These are phyloP conservation scores for Cryptococcus sp. DNA, from an alignment of 1,284 basidiomycete genomes.

Conservation along the genomic window DNA sequence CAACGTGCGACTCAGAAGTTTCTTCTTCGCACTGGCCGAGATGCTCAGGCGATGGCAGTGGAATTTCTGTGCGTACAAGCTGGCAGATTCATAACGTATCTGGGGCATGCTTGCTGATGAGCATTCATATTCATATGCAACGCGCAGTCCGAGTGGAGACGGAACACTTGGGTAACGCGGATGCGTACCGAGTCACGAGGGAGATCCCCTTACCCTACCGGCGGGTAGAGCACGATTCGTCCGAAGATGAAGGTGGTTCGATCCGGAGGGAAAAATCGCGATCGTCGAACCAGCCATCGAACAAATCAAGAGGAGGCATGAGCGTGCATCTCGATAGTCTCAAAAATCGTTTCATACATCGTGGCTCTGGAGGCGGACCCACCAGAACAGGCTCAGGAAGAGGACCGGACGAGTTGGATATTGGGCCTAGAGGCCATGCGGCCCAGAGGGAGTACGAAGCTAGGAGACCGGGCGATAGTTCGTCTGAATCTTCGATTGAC, in stretches of 20 bases:
- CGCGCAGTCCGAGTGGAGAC: constrained; percentile 54
- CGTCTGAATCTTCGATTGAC: no score
- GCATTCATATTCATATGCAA: neutral
- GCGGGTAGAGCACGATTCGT: constrained; percentile 25
- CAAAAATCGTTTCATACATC: neutral
- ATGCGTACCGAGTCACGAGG: constrained; percentile 49
- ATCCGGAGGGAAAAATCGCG: neutral
- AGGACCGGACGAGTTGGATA: constrained; percentile 39
- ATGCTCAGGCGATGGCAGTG: constrained; percentile 81
- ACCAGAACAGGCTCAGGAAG: constrained; percentile 17
- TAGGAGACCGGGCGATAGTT: constrained; percentile 36
- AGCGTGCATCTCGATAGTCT: neutral
- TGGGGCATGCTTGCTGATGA: constrained; percentile 6
- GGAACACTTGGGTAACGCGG: constrained; percentile 54
- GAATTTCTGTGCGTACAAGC: constrained; percentile 81
- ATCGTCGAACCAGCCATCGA: neutral
- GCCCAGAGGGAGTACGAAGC: constrained; percentile 46
- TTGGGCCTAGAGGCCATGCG: constrained; percentile 38
- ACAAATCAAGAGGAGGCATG: neutral
- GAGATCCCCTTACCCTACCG: constrained; percentile 49
- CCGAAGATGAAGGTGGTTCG: constrained; percentile 14
- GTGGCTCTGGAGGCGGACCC: neutral
- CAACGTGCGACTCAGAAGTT: constrained; percentile 62
- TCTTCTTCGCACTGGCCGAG: constrained; percentile 72
- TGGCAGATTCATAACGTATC: neutral